A percentile compares a stretch with the other conserved stretches of the same genome.
phyloP scores from a whole-genome alignment of 495 filamentous ascomycete genomes.

The Lophium mytilinum region DNA sequence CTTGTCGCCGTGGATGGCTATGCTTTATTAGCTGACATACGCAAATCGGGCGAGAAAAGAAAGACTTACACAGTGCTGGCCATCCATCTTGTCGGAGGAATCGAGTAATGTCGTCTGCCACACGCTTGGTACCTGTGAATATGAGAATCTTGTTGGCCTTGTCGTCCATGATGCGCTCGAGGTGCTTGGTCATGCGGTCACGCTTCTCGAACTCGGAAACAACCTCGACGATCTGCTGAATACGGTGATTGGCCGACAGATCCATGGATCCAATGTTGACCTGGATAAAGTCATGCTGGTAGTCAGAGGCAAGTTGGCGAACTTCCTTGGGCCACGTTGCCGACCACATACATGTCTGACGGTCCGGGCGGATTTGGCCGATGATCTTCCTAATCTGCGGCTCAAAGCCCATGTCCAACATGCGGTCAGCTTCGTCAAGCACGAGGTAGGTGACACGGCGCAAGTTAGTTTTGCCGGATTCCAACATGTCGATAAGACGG shows the following conservation, averaged over 20 bases:
- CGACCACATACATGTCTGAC: conserved; percentile 99
- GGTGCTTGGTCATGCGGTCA: conserved; percentile 92
- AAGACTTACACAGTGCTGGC: conserved; percentile 85
- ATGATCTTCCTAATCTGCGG: conserved; percentile 92
- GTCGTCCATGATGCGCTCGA: conserved; percentile 97
- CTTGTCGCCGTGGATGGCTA: conserved; percentile 98
- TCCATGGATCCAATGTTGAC: conserved; percentile 98
- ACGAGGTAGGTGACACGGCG: conserved; percentile 95
- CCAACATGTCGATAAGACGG: conserved; percentile 96
- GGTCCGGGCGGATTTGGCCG: conserved; percentile 92
- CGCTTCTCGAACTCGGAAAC: conserved; percentile 95
- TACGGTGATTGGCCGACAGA: conserved; percentile 94
- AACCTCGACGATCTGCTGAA: conserved; percentile 94
- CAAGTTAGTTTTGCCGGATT: conserved; percentile 94
- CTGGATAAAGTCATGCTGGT: conserved; percentile 93
- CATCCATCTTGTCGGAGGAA: conserved; percentile 98
- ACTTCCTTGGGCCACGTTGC: conserved; percentile 99
- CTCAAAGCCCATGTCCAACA: conserved; percentile 90
- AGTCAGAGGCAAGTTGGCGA: conserved; percentile 88
- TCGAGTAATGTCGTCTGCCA: conserved; percentile 95
- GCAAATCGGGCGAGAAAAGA: not conserved
- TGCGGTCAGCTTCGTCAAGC: conserved; percentile 82
- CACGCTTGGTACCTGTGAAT: conserved; percentile 97
- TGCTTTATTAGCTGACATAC: not conserved
- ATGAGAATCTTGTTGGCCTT: conserved; percentile 88